Evolutionary conservation across 306 rosid genomes (phyloP), one percentile per base, ranked within the genome.

Genomic region (Heteromeles arbutifolia): DNA sequence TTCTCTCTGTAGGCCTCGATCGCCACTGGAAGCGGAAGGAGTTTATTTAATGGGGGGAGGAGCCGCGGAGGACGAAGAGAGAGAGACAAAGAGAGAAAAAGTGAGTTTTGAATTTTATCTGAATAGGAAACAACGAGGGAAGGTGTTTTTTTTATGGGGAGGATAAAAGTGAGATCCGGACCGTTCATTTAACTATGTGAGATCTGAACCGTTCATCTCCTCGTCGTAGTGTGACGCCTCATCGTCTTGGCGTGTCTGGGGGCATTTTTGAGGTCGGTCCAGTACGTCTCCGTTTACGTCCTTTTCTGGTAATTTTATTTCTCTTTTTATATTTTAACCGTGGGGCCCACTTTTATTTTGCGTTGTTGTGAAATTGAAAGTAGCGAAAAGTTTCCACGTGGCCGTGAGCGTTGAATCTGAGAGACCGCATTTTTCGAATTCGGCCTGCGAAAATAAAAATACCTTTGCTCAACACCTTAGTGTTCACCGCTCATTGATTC

Each of bases 111-210:
- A 73, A 41, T 15, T 11, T 58, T 14, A 19, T 14, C 11, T 57
- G 0, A 7, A 29, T 73, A 4, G 68, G 77, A 34, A 39, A 58
- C 57, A 58, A 58, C 77, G 77, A 25, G 77, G 67, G 77, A 73
- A 58, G 77, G 57, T 15, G 34, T 17, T n/a, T n/a, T 24, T 24
- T 17, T 73, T 73, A 39, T 73, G 6, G 28, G 25, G 7, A 5
- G 28, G 77, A 5, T 34, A 25, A 21, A 22, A 1, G 34, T 57
- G 53, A 1, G 9, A 59, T 59, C 32, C 25, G 34, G 19, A 25
- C 65, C 14, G 62, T 22, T 57, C 28, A 22, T 22, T 25, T 21
- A 53, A 53, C 58, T 8, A 8, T 2, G 44, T 2, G 44, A 41
- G 44, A 41, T 41, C 44, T 41, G 44, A 10, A 8, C 44, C 21